Conservation (phyloP, 768 basidiomycete species). For the Termitomyces sp. region DNA sequence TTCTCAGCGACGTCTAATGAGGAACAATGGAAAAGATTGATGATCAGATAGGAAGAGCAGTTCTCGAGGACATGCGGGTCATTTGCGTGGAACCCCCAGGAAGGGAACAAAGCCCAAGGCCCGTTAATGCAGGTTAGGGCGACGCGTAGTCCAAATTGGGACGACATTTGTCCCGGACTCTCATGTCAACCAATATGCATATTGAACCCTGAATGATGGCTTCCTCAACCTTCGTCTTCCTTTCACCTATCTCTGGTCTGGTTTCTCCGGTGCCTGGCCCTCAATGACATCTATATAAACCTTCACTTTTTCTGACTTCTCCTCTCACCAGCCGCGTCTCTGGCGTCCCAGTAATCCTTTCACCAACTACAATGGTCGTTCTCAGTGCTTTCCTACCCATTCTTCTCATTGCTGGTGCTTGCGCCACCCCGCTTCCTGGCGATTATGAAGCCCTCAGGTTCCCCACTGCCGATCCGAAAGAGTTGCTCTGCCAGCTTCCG, state of each 20-base stretch:
- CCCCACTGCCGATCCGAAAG: constrained; percentile 32
- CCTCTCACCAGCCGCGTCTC: constrained; percentile 16
- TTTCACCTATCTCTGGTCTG: constrained; percentile 3
- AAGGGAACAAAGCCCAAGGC: constrained; percentile 16
- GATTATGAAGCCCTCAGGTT: constrained; percentile 22
- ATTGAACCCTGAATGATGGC: constrained; percentile 11
- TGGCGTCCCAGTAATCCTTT: constrained; percentile 11
- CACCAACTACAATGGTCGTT: constrained; percentile 27
- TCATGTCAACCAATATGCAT: constrained; percentile 13
- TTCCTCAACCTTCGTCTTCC: constrained; percentile 5
- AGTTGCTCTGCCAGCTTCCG: constrained; percentile 45
- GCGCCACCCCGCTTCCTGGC: constrained; percentile 26
- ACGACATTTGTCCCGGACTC: constrained; percentile 18
- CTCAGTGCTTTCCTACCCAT: constrained; percentile 28
- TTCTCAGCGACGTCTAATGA: background rate
- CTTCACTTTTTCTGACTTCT: constrained; percentile 7
- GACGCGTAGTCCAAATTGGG: constrained; percentile 16
- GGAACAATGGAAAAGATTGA: constrained; percentile 11
- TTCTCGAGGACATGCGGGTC: background rate
- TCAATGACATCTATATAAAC: constrained; percentile 14
- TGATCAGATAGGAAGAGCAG: constrained; percentile 8
- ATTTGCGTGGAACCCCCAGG: background rate
- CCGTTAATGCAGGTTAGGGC: too few relatives aligned
- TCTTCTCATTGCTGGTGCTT: constrained; percentile 25
- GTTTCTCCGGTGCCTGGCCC: constrained; percentile 15